These are phyloP conservation scores for Trichoderma sp. DNA, from an alignment of 2,329 filamentous ascomycete genomes.

Conservation along the genomic window DNA sequence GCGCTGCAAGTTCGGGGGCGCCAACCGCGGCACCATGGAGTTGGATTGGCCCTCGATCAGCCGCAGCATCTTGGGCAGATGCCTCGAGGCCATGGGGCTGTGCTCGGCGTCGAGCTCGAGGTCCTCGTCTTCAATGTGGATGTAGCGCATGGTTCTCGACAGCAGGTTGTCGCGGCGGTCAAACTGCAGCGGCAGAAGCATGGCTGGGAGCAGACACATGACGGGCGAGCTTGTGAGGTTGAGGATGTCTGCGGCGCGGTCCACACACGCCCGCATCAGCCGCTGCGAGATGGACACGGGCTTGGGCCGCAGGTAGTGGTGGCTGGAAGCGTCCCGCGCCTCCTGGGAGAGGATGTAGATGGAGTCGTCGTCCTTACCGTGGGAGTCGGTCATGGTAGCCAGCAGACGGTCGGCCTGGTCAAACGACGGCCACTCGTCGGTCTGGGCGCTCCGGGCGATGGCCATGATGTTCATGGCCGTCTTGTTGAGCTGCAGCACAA, in stretches of 20 bases:
- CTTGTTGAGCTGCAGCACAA: slow-evolving; percentile 14
- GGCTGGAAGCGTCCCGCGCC: not conserved
- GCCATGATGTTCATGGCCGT: slow-evolving; percentile 17
- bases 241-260: slow-evolving; percentile 2
- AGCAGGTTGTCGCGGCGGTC: not conserved
- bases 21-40: not conserved
- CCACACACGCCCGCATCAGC: slow-evolving; percentile 1
- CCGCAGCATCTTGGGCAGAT: slow-evolving; percentile 10
- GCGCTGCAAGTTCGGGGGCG: slow-evolving; percentile 11
- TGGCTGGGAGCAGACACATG: slow-evolving; percentile 6
- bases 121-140: not conserved
- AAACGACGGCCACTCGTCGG: not conserved
- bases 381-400: not conserved
- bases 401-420: not conserved
- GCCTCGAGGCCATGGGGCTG: not conserved
- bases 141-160: not conserved
- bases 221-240: not conserved
- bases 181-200: slow-evolving; percentile 11
- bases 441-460: not conserved
- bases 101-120: not conserved
- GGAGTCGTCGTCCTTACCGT: not conserved
- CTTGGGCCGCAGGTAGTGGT: not conserved
- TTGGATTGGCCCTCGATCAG: slow-evolving; percentile 5
- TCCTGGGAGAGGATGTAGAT: not conserved
- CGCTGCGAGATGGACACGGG: slow-evolving; percentile 10